Base-by-base conservation (phyloP, 2,329 filamentous ascomycete genomes). In the Monosporascus sp. region DNA sequence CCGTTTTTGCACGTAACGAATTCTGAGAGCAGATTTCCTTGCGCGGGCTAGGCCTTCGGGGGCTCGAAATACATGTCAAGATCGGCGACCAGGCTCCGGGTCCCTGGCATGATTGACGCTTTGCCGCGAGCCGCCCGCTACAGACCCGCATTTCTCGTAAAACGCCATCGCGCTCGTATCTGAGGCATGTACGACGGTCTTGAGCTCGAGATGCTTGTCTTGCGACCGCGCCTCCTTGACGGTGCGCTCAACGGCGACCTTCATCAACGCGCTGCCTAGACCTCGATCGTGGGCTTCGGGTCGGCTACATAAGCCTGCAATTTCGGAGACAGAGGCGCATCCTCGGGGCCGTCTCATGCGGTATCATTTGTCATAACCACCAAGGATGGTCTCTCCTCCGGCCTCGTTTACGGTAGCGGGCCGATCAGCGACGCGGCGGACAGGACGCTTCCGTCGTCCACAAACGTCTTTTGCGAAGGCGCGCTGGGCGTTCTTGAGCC, bases 271-370 rank as follows among this genome's bases (percentile, higher is more conserved):
- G 52, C 65, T 65, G 9, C 66, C 71, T 35, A 72, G 58, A 9
- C 72, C 71, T 48, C 63, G 63, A 1, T 70, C 65, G 16, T 71
- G 69, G 52, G 65, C 65, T 48, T 68, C 61, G 38, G 70, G 69
- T n/a, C 61, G 54, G 8, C 69, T 73, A 53, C 70, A 74, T 55
- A 74, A 68, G 20, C 65, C 71, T 49, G 69, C 66, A 41, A 74
- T 61, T 37, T 68, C 64, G 53, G 63, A 52, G 65, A 63, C 8
- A 64, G 20, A 24, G 58, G 50, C 48, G 52, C 19, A 51, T 54
- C 27, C 53, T 57, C 50, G 38, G 37, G 46, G 20, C n/a, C 43
- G 48, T 52, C 24, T 37, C n/a, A 6, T 17, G 24, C 7, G 24
- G 22, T 46, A 24, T n/a, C n/a, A 7, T 26, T 53, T 51, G 53